Evolutionary conservation across 306 rosid species (phyloP), one percentile per base, ranked within the genome.

Genomic region (Vigna angularis): DNA sequence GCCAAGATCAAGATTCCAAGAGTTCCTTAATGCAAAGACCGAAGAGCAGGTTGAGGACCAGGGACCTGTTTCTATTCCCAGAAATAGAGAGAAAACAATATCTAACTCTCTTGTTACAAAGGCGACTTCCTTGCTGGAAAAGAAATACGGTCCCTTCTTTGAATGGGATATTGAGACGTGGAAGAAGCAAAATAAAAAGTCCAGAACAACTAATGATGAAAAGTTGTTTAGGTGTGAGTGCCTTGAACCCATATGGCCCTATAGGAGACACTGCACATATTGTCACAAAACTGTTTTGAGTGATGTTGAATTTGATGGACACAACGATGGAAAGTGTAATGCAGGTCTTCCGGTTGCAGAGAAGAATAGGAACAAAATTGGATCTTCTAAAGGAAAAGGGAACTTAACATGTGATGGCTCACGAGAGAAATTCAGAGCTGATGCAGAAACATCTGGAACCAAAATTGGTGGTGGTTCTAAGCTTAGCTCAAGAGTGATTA

Each of bases 171-270:
- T 83, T 5, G 93, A 96, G 64, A 56, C 71, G 64, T 55, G 70
- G 34, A 91, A 89, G 84, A 91, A 87, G 85, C 86, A 79, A 50
- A 87, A 75, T 58, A 88, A 84, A 73, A 84, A 59, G 86, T 61
- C 87, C 36, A 86, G 87, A 47, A 20, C 84, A 75, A 57, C 82
- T 68, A 75, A 84, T 84, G 94, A 86, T 76, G 93, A 90, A 30
- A 91, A 89, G 75, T 76, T 91, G 90, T 86, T 72, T 80, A 90
- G 98, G 78, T 96, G 99, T 44, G 90, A 85, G 79, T 96, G 99
- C 87, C 86, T 96, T 72, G 98, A 96, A 82, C 91, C 90, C 76
- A 72, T 91, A 66, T 96, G 91, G 94, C 89, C 96, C 68, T 82
- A 84, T 80, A 88, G 98, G 83, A 79, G 76, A 45, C 99, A 93